Base-by-base conservation (phyloP, 192 early-diverging fungal genomes). In the Geranomyces variabilis region DNA sequence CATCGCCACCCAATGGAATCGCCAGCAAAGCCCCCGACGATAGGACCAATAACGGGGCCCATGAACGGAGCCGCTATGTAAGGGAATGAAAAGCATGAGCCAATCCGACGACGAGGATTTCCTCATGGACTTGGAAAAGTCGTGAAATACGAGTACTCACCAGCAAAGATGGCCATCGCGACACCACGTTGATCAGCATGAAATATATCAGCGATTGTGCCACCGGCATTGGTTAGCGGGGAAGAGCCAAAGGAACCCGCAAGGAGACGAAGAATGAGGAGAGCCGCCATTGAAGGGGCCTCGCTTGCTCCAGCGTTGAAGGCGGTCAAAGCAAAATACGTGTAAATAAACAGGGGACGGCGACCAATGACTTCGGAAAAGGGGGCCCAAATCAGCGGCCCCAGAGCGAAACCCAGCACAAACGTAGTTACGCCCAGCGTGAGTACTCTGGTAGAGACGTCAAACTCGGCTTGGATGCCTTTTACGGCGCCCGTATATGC, bases 141-240 rank as follows among this genome's bases (percentile, higher is more conserved):
- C 36, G 36, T 41, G 36, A 41, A 41, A 41, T 41, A 41, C 36
- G n/a, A n/a, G n/a, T n/a, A 53, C 51, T 53, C 51, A 53, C 51
- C 51, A 53, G 51, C 51, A 53, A 53, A 53, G 51, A 53, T 53
- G 51, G 51, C 51, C 51, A 53, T 53, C 51, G 51, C 51, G 51
- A 53, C 51, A 53, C 51, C 51, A 53, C 51, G 51, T 26, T 53
- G 51, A 26, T 53, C 51, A 53, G 51, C 51, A 26, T 4, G 51
- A 26, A 53, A 53, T n/a, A 53, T 53, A 53, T 53, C 51, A 26
- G 51, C 51, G 51, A 53, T 53, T n/a, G 51, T 53, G 51, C 51
- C 51, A 24, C 51, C 51, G 51, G 51, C 51, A 53, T 53, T 53
- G 21, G 51, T 53, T 26, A 53, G 51, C 51, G 51, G 51, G 26